Conservation (phyloP, 495 filamentous ascomycete genomes). For the Barbatosphaeria neglecta region DNA sequence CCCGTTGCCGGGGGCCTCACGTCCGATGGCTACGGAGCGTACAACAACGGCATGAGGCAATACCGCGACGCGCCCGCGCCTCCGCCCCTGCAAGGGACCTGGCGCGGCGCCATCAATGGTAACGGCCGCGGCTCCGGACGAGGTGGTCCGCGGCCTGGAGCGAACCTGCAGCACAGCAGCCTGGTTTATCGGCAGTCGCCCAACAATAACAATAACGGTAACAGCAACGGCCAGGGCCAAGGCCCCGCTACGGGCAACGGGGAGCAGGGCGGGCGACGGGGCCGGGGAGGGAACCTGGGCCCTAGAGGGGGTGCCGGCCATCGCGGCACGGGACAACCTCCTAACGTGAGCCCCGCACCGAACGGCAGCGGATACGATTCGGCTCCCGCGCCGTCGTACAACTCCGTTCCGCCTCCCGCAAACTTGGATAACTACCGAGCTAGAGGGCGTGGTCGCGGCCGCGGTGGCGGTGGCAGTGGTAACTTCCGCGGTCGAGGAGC, state of each 20-base stretch:
- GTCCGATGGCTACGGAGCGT: constrained; percentile 46
- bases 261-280: constrained; percentile 15
- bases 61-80: constrained; percentile 57
- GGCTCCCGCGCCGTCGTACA: constrained; percentile 3
- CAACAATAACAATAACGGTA: constrained; percentile 4
- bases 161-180: constrained; percentile 32
- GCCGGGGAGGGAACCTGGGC: constrained; percentile 15
- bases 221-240: background rate
- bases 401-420: constrained; percentile 69
- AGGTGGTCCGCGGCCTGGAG: constrained; percentile 22
- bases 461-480: constrained; percentile 7
- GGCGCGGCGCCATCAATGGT: constrained; percentile 52
- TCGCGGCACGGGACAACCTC: too few species aligned
- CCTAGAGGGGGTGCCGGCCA: too few species aligned
- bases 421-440: constrained; percentile 40
- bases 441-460: constrained; percentile 11
- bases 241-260: too few species aligned
- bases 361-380: constrained; percentile 33
- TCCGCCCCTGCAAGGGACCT: constrained; percentile 57
- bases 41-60: constrained; percentile 42
- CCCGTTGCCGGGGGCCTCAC: constrained; percentile 50
- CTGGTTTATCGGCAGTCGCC: constrained; percentile 24
- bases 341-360: constrained; percentile 2
- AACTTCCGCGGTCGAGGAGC: too few species aligned
- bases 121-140: constrained; percentile 18